Evolutionary conservation across 768 basidiomycete species (phyloP).

Genomic region (Tulasnella sp.): DNA sequence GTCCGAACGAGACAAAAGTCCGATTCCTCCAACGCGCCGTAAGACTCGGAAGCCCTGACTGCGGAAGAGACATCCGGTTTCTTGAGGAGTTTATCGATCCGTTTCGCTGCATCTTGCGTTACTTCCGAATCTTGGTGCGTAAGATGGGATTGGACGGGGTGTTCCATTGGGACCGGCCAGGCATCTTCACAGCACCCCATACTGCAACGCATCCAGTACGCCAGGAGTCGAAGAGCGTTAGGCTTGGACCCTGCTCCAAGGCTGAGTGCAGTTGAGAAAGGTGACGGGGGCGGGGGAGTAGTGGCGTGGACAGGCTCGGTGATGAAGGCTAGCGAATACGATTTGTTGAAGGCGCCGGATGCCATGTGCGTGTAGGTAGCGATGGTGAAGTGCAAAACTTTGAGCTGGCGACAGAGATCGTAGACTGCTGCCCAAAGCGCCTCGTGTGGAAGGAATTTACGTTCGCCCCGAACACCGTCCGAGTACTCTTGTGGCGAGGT

Average conservation of each 20-base stretch:
- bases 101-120: background rate
- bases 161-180: background rate
- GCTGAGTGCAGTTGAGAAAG: background rate
- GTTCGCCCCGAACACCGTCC: slow-evolving; percentile 7
- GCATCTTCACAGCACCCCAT: background rate
- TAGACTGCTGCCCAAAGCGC: background rate
- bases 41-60: background rate
- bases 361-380: background rate
- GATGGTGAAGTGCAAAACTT: background rate
- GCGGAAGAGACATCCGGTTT: background rate
- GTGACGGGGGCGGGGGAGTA: background rate
- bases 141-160: background rate
- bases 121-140: background rate
- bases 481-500: background rate
- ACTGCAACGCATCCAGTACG: slow-evolving; percentile 7
- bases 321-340: background rate
- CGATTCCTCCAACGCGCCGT: background rate
- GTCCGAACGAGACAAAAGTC: background rate
- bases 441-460: background rate
- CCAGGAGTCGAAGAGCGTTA: background rate
- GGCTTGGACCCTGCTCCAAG: background rate
- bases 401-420: slow-evolving; percentile 4
- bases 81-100: background rate
- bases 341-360: slow-evolving; percentile 7
- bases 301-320: background rate